phyloP scores from a whole-genome alignment of 495 filamentous ascomycete genomes.

The Zalerion maritima region DNA sequence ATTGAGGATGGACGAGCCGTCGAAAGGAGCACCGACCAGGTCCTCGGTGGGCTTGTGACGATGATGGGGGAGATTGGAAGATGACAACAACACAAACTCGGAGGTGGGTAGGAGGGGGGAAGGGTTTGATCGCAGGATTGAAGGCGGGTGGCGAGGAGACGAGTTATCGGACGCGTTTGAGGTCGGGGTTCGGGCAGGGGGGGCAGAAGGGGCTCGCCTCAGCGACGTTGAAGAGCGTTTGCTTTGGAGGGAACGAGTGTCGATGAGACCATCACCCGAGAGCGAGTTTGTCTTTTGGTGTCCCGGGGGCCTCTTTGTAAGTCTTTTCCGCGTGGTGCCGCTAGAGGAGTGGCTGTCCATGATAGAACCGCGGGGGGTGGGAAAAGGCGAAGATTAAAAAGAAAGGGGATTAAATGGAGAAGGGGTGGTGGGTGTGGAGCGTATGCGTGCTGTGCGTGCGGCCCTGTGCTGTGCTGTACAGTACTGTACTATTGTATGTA shows the following conservation, averaged over 20 bases:
- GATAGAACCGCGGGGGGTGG: conserved; percentile 7
- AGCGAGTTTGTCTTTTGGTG: conserved; percentile 24
- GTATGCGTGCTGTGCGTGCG: conserved; percentile 5
- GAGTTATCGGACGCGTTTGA: conserved; percentile 28
- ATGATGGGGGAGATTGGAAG: conserved; percentile 2
- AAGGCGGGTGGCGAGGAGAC: conserved; percentile 24
- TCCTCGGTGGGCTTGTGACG: conserved; percentile 46
- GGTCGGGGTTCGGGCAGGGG: conserved; percentile 26
- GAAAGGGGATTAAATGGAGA: conserved; percentile 10
- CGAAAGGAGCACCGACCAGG: conserved; percentile 53
- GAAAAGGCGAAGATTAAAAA: too few species aligned
- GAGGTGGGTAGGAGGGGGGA: conserved; percentile 20
- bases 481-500: too few species aligned
- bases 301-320: conserved; percentile 40
- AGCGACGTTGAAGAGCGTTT: conserved; percentile 42
- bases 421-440: conserved; percentile 7
- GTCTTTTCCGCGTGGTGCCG: conserved; percentile 30
- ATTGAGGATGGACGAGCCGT: conserved; percentile 53
- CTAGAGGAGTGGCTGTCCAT: conserved; percentile 30
- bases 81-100: conserved; percentile 14
- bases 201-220: conserved; percentile 57
- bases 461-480: too few species aligned
- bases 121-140: conserved; percentile 14
- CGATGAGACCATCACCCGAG: conserved; percentile 32
- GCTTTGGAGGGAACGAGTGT: conserved; percentile 36